A percentile compares a stretch with the other conserved stretches of the same genome.
Evolutionary conservation across 2,329 filamentous ascomycete species (phyloP).

Genomic region (Pleurostoma richardsiae): DNA sequence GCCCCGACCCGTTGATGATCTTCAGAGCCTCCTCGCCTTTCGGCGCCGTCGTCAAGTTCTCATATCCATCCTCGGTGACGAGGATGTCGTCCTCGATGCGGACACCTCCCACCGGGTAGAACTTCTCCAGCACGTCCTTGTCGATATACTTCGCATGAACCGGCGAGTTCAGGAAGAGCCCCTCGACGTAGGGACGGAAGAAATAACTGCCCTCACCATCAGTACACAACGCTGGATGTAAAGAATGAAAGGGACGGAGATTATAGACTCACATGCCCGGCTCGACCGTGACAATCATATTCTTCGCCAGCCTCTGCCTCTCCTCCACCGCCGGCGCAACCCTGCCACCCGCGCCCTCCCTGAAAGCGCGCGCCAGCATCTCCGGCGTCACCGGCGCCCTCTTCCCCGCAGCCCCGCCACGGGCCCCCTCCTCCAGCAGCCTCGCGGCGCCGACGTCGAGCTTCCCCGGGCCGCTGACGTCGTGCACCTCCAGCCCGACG

Average conservation of each 20-base stretch:
- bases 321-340: slow-evolving; percentile 21
- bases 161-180: slow-evolving; percentile 56
- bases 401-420: slow-evolving; percentile 20
- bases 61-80: slow-evolving; percentile 70
- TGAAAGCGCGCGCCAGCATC: slow-evolving; percentile 16
- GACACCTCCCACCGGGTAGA: slow-evolving; percentile 79
- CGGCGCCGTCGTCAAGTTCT: slow-evolving; percentile 77
- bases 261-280: slow-evolving; percentile 52
- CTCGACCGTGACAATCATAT: slow-evolving; percentile 75
- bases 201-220: slow-evolving; percentile 55
- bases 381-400: slow-evolving; percentile 31
- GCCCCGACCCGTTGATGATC: slow-evolving; percentile 41
- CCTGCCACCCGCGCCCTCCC: slow-evolving; percentile 7
- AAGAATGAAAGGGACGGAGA: neutral
- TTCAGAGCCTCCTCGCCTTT: slow-evolving; percentile 69
- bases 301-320: slow-evolving; percentile 41
- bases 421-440: slow-evolving; percentile 3
- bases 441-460: slow-evolving; percentile 20
- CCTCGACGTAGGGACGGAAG: slow-evolving; percentile 66
- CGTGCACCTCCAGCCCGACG: slow-evolving; percentile 61
- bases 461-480: slow-evolving; percentile 40
- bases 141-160: slow-evolving; percentile 62
- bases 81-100: slow-evolving; percentile 89
- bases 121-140: slow-evolving; percentile 56
- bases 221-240: neutral